A percentile compares a stretch with the other conserved stretches of the same genome.
phyloP scores from a whole-genome alignment of 768 basidiomycete species.

The Cubamyces sp. region DNA sequence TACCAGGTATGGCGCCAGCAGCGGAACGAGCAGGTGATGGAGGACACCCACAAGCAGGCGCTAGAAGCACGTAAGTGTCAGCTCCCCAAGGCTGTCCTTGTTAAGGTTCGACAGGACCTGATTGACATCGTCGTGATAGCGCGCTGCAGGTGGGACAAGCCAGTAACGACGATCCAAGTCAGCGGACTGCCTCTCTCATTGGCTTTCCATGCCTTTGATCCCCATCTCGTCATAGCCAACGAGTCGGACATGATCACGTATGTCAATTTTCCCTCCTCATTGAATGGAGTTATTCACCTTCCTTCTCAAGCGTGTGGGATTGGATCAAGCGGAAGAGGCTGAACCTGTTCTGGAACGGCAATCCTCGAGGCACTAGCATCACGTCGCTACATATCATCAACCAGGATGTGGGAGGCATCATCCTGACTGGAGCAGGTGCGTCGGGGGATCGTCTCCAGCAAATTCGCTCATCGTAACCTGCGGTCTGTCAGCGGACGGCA shows the following conservation, averaged over 20 bases:
- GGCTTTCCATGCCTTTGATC: slow-evolving; percentile 91
- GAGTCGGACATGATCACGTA: slow-evolving; percentile 87
- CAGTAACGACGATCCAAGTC: slow-evolving; percentile 66
- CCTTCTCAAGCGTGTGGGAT: slow-evolving; percentile 78
- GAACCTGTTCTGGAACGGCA: slow-evolving; percentile 88
- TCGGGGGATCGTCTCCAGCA: slow-evolving; percentile 12
- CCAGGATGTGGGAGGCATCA: slow-evolving; percentile 90
- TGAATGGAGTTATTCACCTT: too few relatives aligned
- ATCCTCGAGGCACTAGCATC: slow-evolving; percentile 78
- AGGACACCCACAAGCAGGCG: slow-evolving; percentile 70
- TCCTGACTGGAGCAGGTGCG: slow-evolving; percentile 85
- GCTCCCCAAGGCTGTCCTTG: background rate
- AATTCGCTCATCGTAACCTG: background rate
- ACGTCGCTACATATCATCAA: slow-evolving; percentile 93
- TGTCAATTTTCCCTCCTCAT: slow-evolving; percentile 22
- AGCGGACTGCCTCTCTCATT: slow-evolving; percentile 69
- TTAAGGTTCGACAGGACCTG: background rate
- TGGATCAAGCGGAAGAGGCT: slow-evolving; percentile 84
- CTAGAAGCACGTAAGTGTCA: slow-evolving; percentile 68
- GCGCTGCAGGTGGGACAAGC: slow-evolving; percentile 69
- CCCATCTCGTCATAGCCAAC: slow-evolving; percentile 84
- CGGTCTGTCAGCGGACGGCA: slow-evolving; percentile 74
- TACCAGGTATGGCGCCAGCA: slow-evolving; percentile 94
- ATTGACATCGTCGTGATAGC: slow-evolving; percentile 44
- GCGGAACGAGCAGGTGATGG: slow-evolving; percentile 80